These are phyloP conservation scores for Daldinia childiae DNA, from an alignment of 495 filamentous ascomycete species.

Conservation along the genomic window DNA sequence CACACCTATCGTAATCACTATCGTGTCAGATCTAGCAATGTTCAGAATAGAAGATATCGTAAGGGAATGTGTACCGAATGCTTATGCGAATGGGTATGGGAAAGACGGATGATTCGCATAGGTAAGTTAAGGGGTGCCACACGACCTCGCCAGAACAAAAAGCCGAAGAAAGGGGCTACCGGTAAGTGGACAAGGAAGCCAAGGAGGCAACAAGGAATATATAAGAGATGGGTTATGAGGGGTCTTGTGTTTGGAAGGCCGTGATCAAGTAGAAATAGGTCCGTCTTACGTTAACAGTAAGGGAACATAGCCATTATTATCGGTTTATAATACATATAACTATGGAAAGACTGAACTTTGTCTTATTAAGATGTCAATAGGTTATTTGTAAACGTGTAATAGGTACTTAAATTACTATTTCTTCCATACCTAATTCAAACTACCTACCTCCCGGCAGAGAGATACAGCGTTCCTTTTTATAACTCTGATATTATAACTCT, in stretches of 20 bases:
- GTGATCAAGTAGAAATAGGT: neutral
- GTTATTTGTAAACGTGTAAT: too few species aligned
- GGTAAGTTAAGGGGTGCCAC: slow-evolving; percentile 12
- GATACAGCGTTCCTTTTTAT: too few species aligned
- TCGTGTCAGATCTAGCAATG: neutral
- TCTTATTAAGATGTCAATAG: too few species aligned
- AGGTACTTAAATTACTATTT: too few species aligned
- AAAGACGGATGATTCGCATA: slow-evolving; percentile 13
- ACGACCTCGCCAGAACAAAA: neutral
- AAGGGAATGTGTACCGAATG: slow-evolving; percentile 26
- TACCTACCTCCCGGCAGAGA: too few species aligned
- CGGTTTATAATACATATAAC: neutral
- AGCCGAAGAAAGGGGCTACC: neutral
- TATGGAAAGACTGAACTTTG: too few species aligned
- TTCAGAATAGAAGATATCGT: neutral
- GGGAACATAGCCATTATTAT: neutral
- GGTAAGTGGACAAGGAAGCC: neutral
- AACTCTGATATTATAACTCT: too few species aligned
- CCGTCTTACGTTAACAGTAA: neutral
- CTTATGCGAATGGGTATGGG: slow-evolving; percentile 16
- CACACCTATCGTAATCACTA: slow-evolving; percentile 1
- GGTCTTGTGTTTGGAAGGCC: slow-evolving; percentile 5
- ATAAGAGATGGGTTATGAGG: slow-evolving; percentile 11
- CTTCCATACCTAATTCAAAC: too few species aligned
- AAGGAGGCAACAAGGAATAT: neutral